Base-by-base conservation (phyloP, 1,284 basidiomycete species). In the Leucoagaricus sp. region DNA sequence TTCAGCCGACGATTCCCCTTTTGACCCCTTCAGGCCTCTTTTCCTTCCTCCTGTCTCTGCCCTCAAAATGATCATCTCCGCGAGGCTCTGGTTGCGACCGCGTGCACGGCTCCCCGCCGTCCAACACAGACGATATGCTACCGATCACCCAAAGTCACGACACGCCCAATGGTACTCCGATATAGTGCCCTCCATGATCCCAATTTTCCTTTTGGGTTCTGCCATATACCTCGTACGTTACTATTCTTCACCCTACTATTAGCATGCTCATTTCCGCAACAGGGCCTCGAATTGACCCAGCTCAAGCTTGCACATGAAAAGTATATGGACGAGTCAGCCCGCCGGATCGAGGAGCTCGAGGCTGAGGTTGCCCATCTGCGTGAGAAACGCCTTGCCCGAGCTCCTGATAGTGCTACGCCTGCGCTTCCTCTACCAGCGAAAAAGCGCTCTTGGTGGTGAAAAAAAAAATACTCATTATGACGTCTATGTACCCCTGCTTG, bases 131-230 rank as follows among this genome's bases (percentile, higher is more conserved):
- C 45, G 13, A 31, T 38, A 56, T 56, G 36, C 60, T 52, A 53
- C 49, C 46, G 44, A 49, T 54, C 57, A 53, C 57, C 46, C 58
- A 61, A 67, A 70, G 56, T 85, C 81, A 38, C 72, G 75, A 21
- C 87, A 91, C 70, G 81, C 80, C 3, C 74, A 77, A 60, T 84
- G 84, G 76, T 91, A 91, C 68, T 73, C 82, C 38, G 79, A 85
- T 58, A 77, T 86, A 50, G 68, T 87, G 41, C 90, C 90, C 26
- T 83, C 82, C 34, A 91, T 91, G 89, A 74, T 91, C 41, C 90
- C 89, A 6, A 75, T 92, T 56, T 84, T 86, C 47, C 72, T 92
- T 49, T 76, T 92, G 25, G 90, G 88, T 13, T 90, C 87, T 55
- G 87, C 85, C 9, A 79, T 92, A 52, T 92, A 89, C 72, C 75